Conservation (phyloP, 2,329 filamentous ascomycete genomes). For the Xylaria sp. region DNA sequence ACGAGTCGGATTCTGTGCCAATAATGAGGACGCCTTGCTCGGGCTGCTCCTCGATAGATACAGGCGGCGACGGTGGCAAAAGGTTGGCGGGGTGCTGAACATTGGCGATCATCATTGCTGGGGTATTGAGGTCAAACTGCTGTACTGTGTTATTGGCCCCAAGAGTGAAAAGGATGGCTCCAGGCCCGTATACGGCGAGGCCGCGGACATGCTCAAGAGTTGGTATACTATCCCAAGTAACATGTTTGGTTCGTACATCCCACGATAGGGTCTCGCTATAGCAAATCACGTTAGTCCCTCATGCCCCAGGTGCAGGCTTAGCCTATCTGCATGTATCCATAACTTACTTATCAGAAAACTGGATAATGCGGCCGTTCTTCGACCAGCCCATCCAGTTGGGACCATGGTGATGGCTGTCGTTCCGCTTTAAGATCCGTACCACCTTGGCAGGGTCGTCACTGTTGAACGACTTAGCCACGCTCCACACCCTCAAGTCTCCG, state of each 20-base stretch:
- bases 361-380: conserved; percentile 95
- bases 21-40: conserved; percentile 63
- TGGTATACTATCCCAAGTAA: conserved; percentile 88
- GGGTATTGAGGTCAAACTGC: conserved; percentile 92
- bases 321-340: conserved; percentile 36
- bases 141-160: conserved; percentile 89
- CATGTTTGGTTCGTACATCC: conserved; percentile 98
- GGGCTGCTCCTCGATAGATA: conserved; percentile 78
- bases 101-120: conserved; percentile 81
- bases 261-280: conserved; percentile 87
- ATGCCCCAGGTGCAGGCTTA: conserved; percentile 61
- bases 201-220: conserved; percentile 84
- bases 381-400: conserved; percentile 99
- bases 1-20: conserved; percentile 65
- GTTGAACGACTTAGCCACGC: conserved; percentile 83
- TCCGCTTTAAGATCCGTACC: conserved; percentile 84
- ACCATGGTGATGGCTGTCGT: conserved; percentile 76
- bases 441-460: conserved; percentile 83
- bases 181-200: conserved; percentile 87
- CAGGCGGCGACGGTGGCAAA: conserved; percentile 82
- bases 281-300: conserved; percentile 46
- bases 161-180: conserved; percentile 90
- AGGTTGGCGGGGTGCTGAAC: conserved; percentile 85
- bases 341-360: conserved; percentile 86
- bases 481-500: conserved; percentile 95